These are phyloP conservation scores for Phytopythium cucurbitacearum DNA, from an alignment of 352 stramenopile genomes.

Conservation along the genomic window DNA sequence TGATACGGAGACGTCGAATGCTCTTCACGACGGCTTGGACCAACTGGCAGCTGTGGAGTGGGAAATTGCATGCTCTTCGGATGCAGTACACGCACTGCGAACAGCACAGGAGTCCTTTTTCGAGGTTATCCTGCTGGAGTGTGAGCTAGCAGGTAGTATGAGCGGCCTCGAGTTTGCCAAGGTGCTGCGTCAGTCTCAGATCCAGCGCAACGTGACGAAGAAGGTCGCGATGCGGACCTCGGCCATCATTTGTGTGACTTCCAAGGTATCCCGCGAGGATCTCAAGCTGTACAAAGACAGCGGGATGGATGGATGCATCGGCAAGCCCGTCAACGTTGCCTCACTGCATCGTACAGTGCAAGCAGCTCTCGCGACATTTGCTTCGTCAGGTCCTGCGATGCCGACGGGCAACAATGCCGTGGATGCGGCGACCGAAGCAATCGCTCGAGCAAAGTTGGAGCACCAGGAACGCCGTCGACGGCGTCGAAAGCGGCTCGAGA, in stretches of 20 bases:
- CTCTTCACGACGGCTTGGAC: slow-evolving; percentile 27
- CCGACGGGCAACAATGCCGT: slow-evolving; percentile 11
- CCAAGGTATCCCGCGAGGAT: slow-evolving; percentile 53
- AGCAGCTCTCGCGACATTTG: slow-evolving; percentile 53
- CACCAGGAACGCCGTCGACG: slow-evolving; percentile 26
- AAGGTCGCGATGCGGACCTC: slow-evolving; percentile 12
- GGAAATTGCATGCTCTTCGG: slow-evolving; percentile 58
- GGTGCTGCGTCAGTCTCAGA: slow-evolving; percentile 74
- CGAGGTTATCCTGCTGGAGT: slow-evolving; percentile 84
- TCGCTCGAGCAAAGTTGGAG: slow-evolving; percentile 41
- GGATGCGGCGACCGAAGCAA: slow-evolving; percentile 25
- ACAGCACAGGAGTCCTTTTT: slow-evolving; percentile 49
- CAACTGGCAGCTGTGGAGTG: slow-evolving; percentile 16
- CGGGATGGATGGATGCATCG: slow-evolving; percentile 91
- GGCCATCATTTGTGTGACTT: slow-evolving; percentile 69
- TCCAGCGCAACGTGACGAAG: slow-evolving; percentile 34
- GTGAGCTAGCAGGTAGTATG: slow-evolving; percentile 44
- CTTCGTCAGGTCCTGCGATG: background rate
- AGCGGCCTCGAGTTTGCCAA: slow-evolving; percentile 76
- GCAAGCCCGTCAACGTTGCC: slow-evolving; percentile 64
- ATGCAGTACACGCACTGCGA: slow-evolving; percentile 46
- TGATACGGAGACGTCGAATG: slow-evolving; percentile 24
- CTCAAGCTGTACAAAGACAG: slow-evolving; percentile 85
- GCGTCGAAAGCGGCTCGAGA: slow-evolving; percentile 32
- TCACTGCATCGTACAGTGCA: slow-evolving; percentile 74